These are phyloP conservation scores for Paecilomyces variotii DNA, from an alignment of 2,329 filamentous ascomycete genomes.

Conservation along the genomic window DNA sequence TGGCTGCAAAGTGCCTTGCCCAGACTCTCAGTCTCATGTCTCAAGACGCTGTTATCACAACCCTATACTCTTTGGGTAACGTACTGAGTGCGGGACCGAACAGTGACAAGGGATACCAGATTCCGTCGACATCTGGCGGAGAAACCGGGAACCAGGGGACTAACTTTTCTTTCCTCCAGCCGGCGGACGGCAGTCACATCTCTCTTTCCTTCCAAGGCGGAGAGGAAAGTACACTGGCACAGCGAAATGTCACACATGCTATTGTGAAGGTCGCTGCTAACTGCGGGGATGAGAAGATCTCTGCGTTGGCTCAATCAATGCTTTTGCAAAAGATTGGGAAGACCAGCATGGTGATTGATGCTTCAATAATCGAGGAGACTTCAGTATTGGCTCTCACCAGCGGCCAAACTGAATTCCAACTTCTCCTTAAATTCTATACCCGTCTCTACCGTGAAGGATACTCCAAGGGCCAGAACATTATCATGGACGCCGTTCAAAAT, in stretches of 20 bases:
- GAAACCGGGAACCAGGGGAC: constrained; percentile 40
- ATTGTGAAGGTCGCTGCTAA: constrained; percentile 82
- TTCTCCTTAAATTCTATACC: constrained; percentile 75
- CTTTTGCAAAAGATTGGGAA: constrained; percentile 91
- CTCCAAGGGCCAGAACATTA: constrained; percentile 56
- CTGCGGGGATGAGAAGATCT: constrained; percentile 84
- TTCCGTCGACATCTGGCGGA: constrained; percentile 32
- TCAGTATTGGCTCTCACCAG: constrained; percentile 70
- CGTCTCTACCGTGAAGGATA: constrained; percentile 67
- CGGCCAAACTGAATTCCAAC: constrained; percentile 73
- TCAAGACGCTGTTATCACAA: constrained; percentile 89
- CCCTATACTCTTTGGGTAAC: constrained; percentile 92
- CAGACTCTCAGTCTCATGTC: constrained; percentile 74
- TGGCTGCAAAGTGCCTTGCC: constrained; percentile 79
- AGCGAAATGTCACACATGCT: constrained; percentile 86
- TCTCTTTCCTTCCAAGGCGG: constrained; percentile 68
- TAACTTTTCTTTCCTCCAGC: constrained; percentile 14
- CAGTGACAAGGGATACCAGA: constrained; percentile 37
- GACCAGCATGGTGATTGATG: constrained; percentile 70
- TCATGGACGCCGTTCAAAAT: constrained; percentile 69
- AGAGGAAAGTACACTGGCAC: constrained; percentile 68
- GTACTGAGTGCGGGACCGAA: constrained; percentile 67
- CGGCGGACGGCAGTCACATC: constrained; percentile 42
- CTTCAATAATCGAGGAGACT: constrained; percentile 75
- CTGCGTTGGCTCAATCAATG: constrained; percentile 87